Base-by-base conservation (phyloP, 2,329 filamentous ascomycete species). In the Colletotrichum liriopes region DNA sequence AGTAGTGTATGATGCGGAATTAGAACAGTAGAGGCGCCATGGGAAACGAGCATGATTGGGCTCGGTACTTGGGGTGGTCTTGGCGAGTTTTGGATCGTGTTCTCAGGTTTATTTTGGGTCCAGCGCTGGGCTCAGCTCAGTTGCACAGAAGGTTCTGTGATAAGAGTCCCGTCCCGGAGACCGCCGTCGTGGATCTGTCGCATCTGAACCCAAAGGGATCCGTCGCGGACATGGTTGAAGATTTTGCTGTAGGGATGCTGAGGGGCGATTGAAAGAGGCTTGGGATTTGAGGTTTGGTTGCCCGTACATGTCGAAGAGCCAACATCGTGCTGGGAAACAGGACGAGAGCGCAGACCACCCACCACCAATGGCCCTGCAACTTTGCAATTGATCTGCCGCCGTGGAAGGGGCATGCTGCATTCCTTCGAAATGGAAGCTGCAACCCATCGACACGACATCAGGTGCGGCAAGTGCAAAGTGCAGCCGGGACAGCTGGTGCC, bases 61-160 rank as follows among this genome's bases (percentile, higher is more conserved):
- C 49, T 72, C 70, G 59, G 60, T 69, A 65, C 45, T 72, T 65
- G 47, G 54, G 39, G 58, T n/a, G 39, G 65, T 65, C 70, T 72
- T 72, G 70, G 65, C 70, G 47, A 45, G 65, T 49, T 69, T 72
- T 52, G 52, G 59, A 35, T 64, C 65, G 47, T 64, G 52, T 56
- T 65, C 59, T 59, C 65, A 49, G 54, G 59, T 45, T 47, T 60
- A 43, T 69, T 69, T 65, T 61, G 54, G 65, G 65, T 23, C 51
- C 6, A 23, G 32, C 35, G 43, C 29, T 52, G 35, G 35, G 35
- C 18, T 23, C 45, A 9, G 32, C 29, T 35, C 29, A 35, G 16
- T 55, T 9, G 29, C 29, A 32, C 29, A 32, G 29, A 29, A 37
- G 47, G 32, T 39, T n/a, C 8, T 20, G 35, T 39, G 20, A 43